Evolutionary conservation across 768 basidiomycete genomes (phyloP).

Genomic region (Tulasnella sp.): DNA sequence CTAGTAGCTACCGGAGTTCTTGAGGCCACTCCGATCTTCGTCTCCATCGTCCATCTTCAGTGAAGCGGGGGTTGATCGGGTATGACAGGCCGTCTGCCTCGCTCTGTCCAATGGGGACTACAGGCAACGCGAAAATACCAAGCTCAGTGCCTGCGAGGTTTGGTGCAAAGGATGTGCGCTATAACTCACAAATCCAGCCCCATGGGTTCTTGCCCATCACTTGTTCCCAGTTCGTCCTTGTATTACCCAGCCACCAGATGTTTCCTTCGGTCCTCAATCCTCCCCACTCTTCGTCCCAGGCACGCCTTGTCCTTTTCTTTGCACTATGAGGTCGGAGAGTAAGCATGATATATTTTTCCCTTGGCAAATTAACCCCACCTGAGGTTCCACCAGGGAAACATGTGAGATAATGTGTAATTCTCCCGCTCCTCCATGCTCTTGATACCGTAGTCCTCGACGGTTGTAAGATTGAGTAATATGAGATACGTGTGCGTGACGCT

Average conservation of each 20-base stretch:
- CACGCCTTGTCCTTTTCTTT: constrained; percentile 22
- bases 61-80: constrained; percentile 62
- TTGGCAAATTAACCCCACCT: constrained; percentile 31
- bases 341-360: neutral
- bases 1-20: constrained; percentile 38
- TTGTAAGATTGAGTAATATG: constrained; percentile 55
- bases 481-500: constrained; percentile 47
- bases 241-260: constrained; percentile 72
- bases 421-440: constrained; percentile 58
- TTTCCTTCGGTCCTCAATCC: constrained; percentile 61
- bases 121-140: no score
- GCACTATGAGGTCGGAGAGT: constrained; percentile 27
- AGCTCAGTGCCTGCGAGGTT: no score
- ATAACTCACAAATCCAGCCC: constrained; percentile 70
- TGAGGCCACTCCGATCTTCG: constrained; percentile 60
- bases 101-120: constrained; percentile 42
- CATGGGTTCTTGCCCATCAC: constrained; percentile 62
- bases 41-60: constrained; percentile 52
- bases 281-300: constrained; percentile 81
- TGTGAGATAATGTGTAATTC: constrained; percentile 34
- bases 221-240: constrained; percentile 55
- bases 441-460: constrained; percentile 62
- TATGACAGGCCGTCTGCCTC: constrained; percentile 51
- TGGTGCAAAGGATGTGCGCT: neutral
- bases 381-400: constrained; percentile 44